Base-by-base conservation (phyloP, 2,329 filamentous ascomycete species). In the Pseudogymnoascus sp. region DNA sequence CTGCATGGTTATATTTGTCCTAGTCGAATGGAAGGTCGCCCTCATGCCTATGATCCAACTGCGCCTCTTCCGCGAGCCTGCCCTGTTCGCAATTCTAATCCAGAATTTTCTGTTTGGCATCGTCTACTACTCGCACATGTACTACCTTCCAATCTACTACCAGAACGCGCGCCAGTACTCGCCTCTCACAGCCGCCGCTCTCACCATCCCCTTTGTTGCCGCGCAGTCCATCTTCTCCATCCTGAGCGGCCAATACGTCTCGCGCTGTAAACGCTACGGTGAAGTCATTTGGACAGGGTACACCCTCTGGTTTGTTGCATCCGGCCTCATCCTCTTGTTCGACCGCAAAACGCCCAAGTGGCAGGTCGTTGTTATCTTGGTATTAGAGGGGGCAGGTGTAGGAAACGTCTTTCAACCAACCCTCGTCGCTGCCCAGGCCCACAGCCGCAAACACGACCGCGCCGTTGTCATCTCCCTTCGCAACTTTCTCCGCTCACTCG, bases 401-500 rank as follows among this genome's bases (percentile, higher is more conserved):
- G 84, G 84, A 1, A 76, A 75, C 62, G 71, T 73, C 22, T 77
- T 78, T 60, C 76, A 78, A 63, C 76, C 75, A 4, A 78, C 76
- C 0, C 73, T 87, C 0, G 77, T 86, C 4, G 84, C 83, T 1
- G 69, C 82, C 12, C 82, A 85, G 67, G 81, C 82, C 0, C 81
- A 86, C 68, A 79, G 77, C 20, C 74, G 76, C 1, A 83, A 82
- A 67, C 72, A 77, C 0, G 79, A 86, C 43, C 77, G 84, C 18
- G 84, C 85, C 0, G 80, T 87, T 1, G 79, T 85, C 18, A 86
- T 85, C 35, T 82, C 81, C 2, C 79, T 81, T 59, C 77, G 84
- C 1, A 87, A 87, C 65, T 87, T 87, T 67, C 76, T 86, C 63
- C 79, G 85, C 6, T 80, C 78, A 54, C 73, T 83, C 3, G 84